Evolutionary conservation across 345 rosid species (phyloP).

Genomic region (Arabidopsis thaliana): DNA sequence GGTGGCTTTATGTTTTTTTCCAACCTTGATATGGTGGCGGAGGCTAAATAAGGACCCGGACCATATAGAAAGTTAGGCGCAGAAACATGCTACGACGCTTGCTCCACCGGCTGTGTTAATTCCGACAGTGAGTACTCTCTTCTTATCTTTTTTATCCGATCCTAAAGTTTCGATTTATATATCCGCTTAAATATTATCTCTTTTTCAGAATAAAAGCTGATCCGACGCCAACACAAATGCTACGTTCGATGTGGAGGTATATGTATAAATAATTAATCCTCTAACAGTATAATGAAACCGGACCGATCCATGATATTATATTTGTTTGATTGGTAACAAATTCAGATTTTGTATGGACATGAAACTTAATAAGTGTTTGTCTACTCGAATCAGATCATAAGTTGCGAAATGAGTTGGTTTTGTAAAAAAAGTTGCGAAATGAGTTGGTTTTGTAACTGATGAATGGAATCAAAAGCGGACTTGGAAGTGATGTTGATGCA

Average conservation of each 20-base stretch:
- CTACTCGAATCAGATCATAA: background rate
- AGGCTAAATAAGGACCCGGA: constrained; percentile 32
- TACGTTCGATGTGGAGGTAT: constrained; percentile 45
- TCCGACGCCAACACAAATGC: constrained; percentile 53
- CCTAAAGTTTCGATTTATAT: background rate
- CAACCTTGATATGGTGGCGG: constrained; percentile 27
- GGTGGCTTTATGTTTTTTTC: constrained; percentile 5
- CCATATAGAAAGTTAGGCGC: constrained; percentile 25
- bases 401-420: background rate
- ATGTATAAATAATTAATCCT: too few species aligned
- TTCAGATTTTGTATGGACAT: background rate
- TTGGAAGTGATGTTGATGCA: background rate
- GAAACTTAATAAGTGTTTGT: background rate
- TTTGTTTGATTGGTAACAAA: too few species aligned
- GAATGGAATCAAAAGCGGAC: background rate
- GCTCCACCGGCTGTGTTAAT: constrained; percentile 57
- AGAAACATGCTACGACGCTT: constrained; percentile 53
- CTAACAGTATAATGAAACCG: too few species aligned
- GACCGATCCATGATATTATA: too few species aligned
- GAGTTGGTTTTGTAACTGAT: background rate
- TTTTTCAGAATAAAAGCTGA: constrained; percentile 46
- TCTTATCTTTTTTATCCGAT: background rate
- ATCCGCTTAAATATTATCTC: background rate
- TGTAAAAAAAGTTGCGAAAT: background rate
- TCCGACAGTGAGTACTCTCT: constrained; percentile 38